Evolutionary conservation across 2,329 filamentous ascomycete species (phyloP), one percentile per base, ranked within the genome.

Genomic region (Blastomyces parvus): DNA sequence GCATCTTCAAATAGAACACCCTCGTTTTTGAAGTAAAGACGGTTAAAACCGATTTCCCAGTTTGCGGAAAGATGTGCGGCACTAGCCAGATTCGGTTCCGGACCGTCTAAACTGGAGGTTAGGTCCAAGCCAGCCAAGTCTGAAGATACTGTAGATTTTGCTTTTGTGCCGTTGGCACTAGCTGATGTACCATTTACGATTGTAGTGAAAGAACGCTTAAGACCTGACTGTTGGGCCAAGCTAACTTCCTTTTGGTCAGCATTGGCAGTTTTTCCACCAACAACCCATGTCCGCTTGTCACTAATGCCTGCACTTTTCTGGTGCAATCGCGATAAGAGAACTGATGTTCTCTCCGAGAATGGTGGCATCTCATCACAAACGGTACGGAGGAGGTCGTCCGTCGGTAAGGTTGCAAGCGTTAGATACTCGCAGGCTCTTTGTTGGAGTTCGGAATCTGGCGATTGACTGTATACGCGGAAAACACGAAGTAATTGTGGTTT

Each of bases 331-430:
- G 93, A 97, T 13, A 99, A 81, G 36, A 99, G 81, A 1, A 94
- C 93, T 5, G 94, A 97, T 64, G 96, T 88, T 65, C 95, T 83
- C 75, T 99, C 92, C 0, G 94, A 95, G 78, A 97, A 99, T 0
- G 94, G 92, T 2, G 94, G 94, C 95, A 99, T 99, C 75, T 99
- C 94, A 70, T 99, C 94, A 74, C 92, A 96, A 6, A 99, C 87
- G 0, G 94, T 97, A 60, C 94, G 86, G 14, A 99, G 81, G 7
- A 99, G 83, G 67, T 97, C 92, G 70, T 99, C 94, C 0, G 90
- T 91, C 0, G 91, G 89, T 74, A 95, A 83, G 42, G 85, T 92
- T 22, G 91, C 91, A 66, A 99, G 81, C 0, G 89, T 86, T 64
- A 97, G 81, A 74, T 97, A 99, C 74, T 99, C 94, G 77, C 91